These are phyloP conservation scores for Alternaria sp. DNA, from an alignment of 2,329 filamentous ascomycete species.

Conservation along the genomic window DNA sequence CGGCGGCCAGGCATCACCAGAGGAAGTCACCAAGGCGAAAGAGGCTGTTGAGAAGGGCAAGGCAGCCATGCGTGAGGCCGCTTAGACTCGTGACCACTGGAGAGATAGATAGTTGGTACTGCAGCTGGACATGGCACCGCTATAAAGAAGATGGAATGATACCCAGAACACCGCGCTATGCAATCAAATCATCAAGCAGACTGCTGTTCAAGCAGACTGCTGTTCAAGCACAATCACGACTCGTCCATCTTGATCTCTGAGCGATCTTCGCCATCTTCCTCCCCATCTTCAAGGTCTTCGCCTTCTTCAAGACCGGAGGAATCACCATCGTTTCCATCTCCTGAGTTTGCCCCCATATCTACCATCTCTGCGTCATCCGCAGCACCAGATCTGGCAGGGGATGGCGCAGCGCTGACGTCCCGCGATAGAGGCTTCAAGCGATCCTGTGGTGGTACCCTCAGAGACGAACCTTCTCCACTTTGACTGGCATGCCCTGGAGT, in stretches of 20 bases:
- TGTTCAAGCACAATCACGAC: conserved; percentile 26
- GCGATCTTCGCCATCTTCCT: conserved; percentile 39
- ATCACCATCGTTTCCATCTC: conserved; percentile 39
- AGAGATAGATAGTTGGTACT: background rate
- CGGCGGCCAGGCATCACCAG: conserved; percentile 49
- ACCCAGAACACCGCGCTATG: conserved; percentile 48
- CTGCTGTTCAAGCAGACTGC: background rate
- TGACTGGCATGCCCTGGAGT: conserved; percentile 53
- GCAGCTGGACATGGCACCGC: conserved; percentile 1
- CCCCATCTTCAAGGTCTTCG: conserved; percentile 43
- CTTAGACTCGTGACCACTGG: conserved; percentile 15
- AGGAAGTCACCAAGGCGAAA: conserved; percentile 58
- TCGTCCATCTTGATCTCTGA: conserved; percentile 42
- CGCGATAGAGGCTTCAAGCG: conserved; percentile 44
- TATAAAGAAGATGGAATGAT: conserved; percentile 17
- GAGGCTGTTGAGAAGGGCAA: conserved; percentile 53
- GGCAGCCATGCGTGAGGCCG: conserved; percentile 48
- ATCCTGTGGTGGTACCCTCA: conserved; percentile 45
- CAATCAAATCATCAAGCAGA: conserved; percentile 22
- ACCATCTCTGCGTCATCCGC: conserved; percentile 45
- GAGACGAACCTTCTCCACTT: conserved; percentile 38
- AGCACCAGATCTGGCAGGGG: conserved; percentile 35
- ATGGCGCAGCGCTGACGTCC: conserved; percentile 37
- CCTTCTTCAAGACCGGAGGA: conserved; percentile 47
- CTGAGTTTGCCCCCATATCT: conserved; percentile 34